Base-by-base conservation (phyloP, 176 grass and related monocot species). In the Aegilops tauschii region DNA sequence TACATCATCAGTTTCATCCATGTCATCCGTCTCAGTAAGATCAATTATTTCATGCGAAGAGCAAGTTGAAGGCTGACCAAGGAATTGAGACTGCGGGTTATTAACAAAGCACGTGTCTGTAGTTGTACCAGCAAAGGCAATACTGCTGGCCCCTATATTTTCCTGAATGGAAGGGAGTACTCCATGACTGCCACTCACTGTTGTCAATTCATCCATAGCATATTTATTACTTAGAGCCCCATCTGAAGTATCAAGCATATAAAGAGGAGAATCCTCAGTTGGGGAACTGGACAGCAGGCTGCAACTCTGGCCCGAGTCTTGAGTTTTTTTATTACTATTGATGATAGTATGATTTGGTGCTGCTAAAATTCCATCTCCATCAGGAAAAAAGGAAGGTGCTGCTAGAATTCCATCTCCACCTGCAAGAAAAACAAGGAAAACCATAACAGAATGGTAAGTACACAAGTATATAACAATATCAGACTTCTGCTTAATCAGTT, bases 221-320 rank as follows among this genome's bases (percentile, higher is more conserved):
- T 52, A 31, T 9, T 20, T 34, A 90, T 90, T 70, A 80, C 79
- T 87, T 42, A 76, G 81, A 32, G 81, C 81, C 18, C 73, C 85
- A 79, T 83, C 85, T 36, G 83, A 66, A 74, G 70, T 77, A 79
- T 86, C 77, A 84, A 95, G 73, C n/a, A 74, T 65, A 62, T 87
- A 83, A 89, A 65, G 65, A 69, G 82, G 71, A 75, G 61, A 59
- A 37, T 85, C 69, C 34, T 80, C 78, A 29, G 74, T 49, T 12
- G 34, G 34, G 61, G 61, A 86, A 82, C 85, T 85, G 75, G 84
- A 45, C 78, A 86, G 36, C 44, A 82, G 34, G 64, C 69, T 49
- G 66, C 44, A 83, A 45, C 56, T 82, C 72, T 77, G 81, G 72
- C 66, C 25, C 12, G 36, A 40, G 45, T 56, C 23, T 52, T 31